phyloP scores from a whole-genome alignment of 2,329 filamentous ascomycete genomes.

The Setomelanomma holmii region DNA sequence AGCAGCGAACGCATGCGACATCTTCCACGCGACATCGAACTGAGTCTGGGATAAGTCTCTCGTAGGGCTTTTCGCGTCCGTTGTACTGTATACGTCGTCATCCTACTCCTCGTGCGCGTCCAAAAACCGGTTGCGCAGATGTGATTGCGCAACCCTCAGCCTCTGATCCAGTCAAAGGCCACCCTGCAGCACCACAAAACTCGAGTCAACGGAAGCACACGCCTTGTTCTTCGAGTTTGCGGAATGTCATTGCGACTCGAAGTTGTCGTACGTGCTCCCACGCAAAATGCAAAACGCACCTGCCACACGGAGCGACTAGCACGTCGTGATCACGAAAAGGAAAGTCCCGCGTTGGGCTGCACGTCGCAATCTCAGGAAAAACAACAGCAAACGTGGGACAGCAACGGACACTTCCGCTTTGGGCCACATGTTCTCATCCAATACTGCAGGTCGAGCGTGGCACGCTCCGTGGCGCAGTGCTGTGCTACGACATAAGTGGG shows the following conservation, averaged over 20 bases:
- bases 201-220: neutral
- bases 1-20: constrained; percentile 13
- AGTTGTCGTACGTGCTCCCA: constrained; percentile 1
- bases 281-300: neutral
- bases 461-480: constrained; percentile 17
- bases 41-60: constrained; percentile 1
- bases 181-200: constrained; percentile 3
- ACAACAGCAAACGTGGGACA: constrained; percentile 15
- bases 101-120: constrained; percentile 12
- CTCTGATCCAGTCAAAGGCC: constrained; percentile 4
- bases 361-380: constrained; percentile 9
- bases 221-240: neutral
- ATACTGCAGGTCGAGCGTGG: constrained; percentile 14
- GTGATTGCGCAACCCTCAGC: constrained; percentile 10
- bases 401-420: constrained; percentile 10
- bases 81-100: constrained; percentile 10
- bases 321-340: neutral
- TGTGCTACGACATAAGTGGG: neutral
- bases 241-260: neutral
- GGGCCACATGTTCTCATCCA: constrained; percentile 22
- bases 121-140: constrained; percentile 12
- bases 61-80: constrained; percentile 4
- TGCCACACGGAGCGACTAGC: neutral
- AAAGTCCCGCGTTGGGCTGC: neutral
- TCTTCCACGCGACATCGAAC: constrained; percentile 26